Base-by-base conservation (phyloP, 2,329 filamentous ascomycete species). In the Penicillium decumbens region DNA sequence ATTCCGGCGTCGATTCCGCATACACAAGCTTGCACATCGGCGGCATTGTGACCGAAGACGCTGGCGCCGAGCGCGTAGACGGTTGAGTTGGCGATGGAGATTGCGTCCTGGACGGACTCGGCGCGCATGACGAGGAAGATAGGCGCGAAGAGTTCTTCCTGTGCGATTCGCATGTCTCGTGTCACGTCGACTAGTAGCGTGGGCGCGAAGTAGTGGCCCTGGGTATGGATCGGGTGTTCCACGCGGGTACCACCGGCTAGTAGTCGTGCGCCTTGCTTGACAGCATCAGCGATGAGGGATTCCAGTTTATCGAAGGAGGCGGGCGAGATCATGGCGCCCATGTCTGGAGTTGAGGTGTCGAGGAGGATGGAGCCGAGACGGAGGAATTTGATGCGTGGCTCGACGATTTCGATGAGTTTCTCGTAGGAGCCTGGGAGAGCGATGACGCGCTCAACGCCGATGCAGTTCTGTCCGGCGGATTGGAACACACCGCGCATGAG, bases 401-500 rank as follows among this genome's bases (percentile, higher is more conserved):
- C 80, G 18, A 98, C 80, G 53, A 83, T 77, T 4, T 77, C 70
- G 45, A 95, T 74, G 20, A 98, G 80, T 48, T 77, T 76, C 54
- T 87, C 78, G 74, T 97, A 95, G 44, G 88, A 78, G n/a, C 74
- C 76, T 1, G 89, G 85, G 13, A 88, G 80, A 23, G 87, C 89
- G 59, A 97, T 85, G 64, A 97, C 85, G 48, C 93, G 87, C 74
- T 98, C 93, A 59, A 96, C 92, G 47, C 93, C 93, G 65, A 98
- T 92, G 72, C 93, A 98, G 74, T 98, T 98, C 71, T 98, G 93
- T 1, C 93, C 93, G 13, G 90, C 86, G 44, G 90, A 90, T 71
- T 98, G 93, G 73, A 97, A 98, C 8, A 89, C 89, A 45, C 92
- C 93, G 45, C 93, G 84, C 74, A 98, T 85, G 54, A 97, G 81